These are phyloP conservation scores for Apophysomyces elegans DNA, from an alignment of 371 early-diverging fungal species.

Conservation along the genomic window DNA sequence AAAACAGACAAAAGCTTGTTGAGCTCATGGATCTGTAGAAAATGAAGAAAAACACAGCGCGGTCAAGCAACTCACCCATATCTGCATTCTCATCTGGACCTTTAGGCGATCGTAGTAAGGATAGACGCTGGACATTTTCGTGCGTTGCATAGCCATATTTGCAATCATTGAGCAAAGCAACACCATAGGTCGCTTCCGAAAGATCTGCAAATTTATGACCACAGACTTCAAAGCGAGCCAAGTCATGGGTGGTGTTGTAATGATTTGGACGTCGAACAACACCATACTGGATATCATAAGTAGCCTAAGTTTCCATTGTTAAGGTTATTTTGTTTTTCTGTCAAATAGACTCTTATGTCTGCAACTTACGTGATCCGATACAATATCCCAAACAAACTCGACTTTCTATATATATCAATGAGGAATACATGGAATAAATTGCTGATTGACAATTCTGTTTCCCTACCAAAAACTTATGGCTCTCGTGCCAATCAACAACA, in stretches of 20 bases:
- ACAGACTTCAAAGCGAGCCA: conserved; percentile 81
- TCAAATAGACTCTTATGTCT: not conserved
- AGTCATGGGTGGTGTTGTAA: conserved; percentile 91
- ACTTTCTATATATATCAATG: conserved; percentile 67
- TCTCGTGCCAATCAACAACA: conserved; percentile 92
- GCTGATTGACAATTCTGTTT: not conserved
- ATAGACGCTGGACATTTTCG: conserved; percentile 81
- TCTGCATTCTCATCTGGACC: conserved; percentile 71
- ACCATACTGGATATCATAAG: conserved; percentile 96
- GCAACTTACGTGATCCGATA: conserved; percentile 64
- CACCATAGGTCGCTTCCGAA: conserved; percentile 92
- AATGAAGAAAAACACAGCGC: not conserved
- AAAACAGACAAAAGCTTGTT: not conserved
- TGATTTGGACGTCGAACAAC: conserved; percentile 91
- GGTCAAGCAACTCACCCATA: conserved; percentile 45
- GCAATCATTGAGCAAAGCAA: conserved; percentile 93
- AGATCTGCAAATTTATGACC: conserved; percentile 96
- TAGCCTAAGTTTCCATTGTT: conserved; percentile 56
- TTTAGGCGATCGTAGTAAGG: conserved; percentile 88
- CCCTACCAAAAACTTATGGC: conserved; percentile 75
- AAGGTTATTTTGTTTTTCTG: not conserved
- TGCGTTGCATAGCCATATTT: conserved; percentile 89
- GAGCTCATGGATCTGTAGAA: not conserved
- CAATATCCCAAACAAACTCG: conserved; percentile 88
- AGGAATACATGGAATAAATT: not conserved